Conservation (phyloP, 805 yeast genomes). For the Candida ipomoeae region DNA sequence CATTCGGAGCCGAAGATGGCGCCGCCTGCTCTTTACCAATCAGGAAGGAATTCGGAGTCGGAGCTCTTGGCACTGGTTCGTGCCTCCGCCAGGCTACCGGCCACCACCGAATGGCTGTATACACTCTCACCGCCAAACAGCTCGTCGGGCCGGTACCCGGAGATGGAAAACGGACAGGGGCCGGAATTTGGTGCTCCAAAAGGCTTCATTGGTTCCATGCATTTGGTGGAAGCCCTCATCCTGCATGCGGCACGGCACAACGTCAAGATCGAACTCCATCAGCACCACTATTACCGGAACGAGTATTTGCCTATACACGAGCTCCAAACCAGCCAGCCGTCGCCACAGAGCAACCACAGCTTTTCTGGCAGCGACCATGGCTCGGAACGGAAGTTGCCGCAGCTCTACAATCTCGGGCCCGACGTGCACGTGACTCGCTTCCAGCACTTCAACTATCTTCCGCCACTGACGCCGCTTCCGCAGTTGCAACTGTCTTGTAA, state of each 20-base stretch:
- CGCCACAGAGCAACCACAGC: background rate
- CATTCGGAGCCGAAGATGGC: background rate
- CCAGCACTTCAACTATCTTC: conserved; percentile 71
- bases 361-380: background rate
- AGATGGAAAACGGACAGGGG: background rate
- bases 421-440: conserved; percentile 16
- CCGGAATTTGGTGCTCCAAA: background rate
- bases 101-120: background rate
- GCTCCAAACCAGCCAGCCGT: background rate
- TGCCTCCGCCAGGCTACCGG: conserved; percentile 3
- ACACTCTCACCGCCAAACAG: background rate
- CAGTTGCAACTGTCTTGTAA: conserved; percentile 57
- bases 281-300: conserved; percentile 71
- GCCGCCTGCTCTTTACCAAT: background rate
- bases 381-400: conserved; percentile 3
- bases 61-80: conserved; percentile 9
- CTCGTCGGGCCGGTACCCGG: background rate
- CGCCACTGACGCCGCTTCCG: conserved; percentile 68
- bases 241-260: conserved; percentile 55
- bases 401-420: conserved; percentile 10
- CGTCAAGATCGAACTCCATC: conserved; percentile 68
- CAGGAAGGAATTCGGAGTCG: background rate
- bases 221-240: conserved; percentile 52
- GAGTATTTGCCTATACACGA: background rate
- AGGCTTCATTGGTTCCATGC: conserved; percentile 51